Evolutionary conservation across 129 eudicot species (phyloP), one percentile per base, ranked within the genome.

Genomic region (sunflower (Helianthus annuus)): DNA sequence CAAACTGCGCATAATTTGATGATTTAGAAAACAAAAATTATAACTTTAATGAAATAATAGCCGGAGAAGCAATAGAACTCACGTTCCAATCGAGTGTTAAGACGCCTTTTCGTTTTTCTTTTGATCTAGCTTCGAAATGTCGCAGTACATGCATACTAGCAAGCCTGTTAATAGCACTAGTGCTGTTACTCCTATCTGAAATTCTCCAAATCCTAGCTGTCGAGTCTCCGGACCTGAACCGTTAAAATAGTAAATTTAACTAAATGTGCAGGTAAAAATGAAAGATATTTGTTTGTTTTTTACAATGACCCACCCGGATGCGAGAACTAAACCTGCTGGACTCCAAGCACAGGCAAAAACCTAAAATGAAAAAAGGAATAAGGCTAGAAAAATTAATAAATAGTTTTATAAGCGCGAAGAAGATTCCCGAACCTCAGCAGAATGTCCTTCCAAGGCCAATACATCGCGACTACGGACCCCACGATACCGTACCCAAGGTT

Each of bases 321-420:
- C 94, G 70, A 88, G 85, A 67, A 80, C 82, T 56, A 83, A 80
- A 36, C 86, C 86, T 16, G 76, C 29, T 51, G 94, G 90, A 80
- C 73, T 80, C 94, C 94, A 88, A 59, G 86, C 94, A 82, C 94
- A 88, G 64, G 83, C 76, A 34, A 76, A 73, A 44, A 87, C 92
- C 92, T 87, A 69, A 61, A 73, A 73, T 16, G 22, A 61, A 14
- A 46, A 53, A 24, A 36, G 8, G 19, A 60, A 48, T 48, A 49
- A 15, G 40, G 55, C 51, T 48, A 39, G 55, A 4, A 60, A 34
- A 15, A 38, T 61, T 52, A 51, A 74, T 22, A 36, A 74, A 11
- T 24, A 65, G 14, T 49, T 70, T 27, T 63, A 62, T 24, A 53
- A 74, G 44, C 16, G 36, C 6, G 27, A 19, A 32, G 45, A 64